Percentiles rank a stretch among this genome's conserved stretches.
These are phyloP conservation scores for Coemansia sp. DNA, from an alignment of 192 early-diverging fungal genomes.

Conservation along the genomic window DNA sequence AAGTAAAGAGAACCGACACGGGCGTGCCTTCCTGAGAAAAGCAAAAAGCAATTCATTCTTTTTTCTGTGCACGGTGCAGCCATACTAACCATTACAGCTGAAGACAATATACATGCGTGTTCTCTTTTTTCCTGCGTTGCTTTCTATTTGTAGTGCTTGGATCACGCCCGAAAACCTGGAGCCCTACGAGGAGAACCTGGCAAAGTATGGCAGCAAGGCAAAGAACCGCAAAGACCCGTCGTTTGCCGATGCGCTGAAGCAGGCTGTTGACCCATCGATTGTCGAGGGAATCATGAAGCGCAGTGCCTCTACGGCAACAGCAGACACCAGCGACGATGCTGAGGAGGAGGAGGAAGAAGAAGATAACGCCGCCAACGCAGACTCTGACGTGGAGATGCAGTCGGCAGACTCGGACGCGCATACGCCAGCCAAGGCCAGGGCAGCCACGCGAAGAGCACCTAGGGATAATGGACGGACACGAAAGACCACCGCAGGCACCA, in stretches of 20 bases:
- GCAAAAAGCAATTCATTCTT: too few species aligned
- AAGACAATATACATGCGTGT: too few species aligned
- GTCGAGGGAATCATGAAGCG: slow-evolving; percentile 42
- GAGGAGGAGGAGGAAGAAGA: slow-evolving; percentile 52
- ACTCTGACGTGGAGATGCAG: slow-evolving; percentile 43
- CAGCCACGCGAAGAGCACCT: slow-evolving; percentile 5
- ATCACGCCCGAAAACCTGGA: slow-evolving; percentile 50
- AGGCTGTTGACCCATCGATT: slow-evolving; percentile 49
- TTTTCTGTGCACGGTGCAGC: too few species aligned
- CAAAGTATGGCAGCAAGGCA: slow-evolving; percentile 45
- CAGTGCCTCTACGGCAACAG: slow-evolving; percentile 24
- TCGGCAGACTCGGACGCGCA: slow-evolving; percentile 21
- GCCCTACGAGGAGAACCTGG: slow-evolving; percentile 46
- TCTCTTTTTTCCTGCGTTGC: too few species aligned
- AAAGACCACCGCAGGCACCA: slow-evolving; percentile 15
- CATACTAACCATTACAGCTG: background rate
- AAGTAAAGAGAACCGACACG: too few species aligned
- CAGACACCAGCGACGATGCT: slow-evolving; percentile 55
- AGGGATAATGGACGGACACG: slow-evolving; percentile 17
- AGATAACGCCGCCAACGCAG: slow-evolving; percentile 37
- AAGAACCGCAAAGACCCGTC: slow-evolving; percentile 50
- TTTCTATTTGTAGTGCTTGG: slow-evolving; percentile 35
- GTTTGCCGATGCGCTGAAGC: slow-evolving; percentile 50
- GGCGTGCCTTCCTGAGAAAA: too few species aligned
- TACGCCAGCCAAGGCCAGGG: slow-evolving; percentile 1